phyloP scores from a whole-genome alignment of 1,284 basidiomycete genomes.

The Porodaedalea pini region DNA sequence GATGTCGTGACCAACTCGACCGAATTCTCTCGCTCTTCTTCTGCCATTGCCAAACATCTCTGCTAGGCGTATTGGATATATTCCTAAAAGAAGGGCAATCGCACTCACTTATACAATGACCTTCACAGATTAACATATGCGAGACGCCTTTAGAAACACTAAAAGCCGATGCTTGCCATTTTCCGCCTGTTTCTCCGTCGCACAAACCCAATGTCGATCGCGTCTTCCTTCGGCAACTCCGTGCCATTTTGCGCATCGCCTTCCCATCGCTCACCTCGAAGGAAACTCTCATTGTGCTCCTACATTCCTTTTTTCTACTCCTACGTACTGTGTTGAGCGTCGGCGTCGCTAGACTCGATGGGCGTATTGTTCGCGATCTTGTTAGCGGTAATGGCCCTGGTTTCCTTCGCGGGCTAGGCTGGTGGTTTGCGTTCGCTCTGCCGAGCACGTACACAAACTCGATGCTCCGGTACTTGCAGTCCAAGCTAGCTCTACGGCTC shows the following conservation, averaged over 20 bases:
- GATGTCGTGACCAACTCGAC: too few relatives aligned
- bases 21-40: too few relatives aligned
- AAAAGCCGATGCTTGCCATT: conserved; percentile 45
- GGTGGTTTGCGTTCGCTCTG: conserved; percentile 90
- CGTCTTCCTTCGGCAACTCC: conserved; percentile 76
- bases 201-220: conserved; percentile 74
- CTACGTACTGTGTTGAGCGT: conserved; percentile 85
- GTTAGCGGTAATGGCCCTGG: conserved; percentile 85
- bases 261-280: conserved; percentile 72
- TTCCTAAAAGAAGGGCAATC: too few relatives aligned
- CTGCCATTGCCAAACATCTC: too few relatives aligned
- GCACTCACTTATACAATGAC: conserved; percentile 26
- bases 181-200: conserved; percentile 48
- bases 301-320: conserved; percentile 88
- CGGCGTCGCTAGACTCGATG: conserved; percentile 86
- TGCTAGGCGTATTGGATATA: too few relatives aligned
- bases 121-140: conserved; percentile 33
- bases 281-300: conserved; percentile 72
- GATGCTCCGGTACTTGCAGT: conserved; percentile 91
- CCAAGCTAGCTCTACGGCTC: conserved; percentile 83
- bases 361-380: conserved; percentile 84
- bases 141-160: conserved; percentile 45
- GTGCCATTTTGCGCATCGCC: conserved; percentile 73
- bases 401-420: conserved; percentile 77
- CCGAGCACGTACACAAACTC: conserved; percentile 96